Evolutionary conservation across 345 rosid species (phyloP).

Genomic region (Garcia nutans): DNA sequence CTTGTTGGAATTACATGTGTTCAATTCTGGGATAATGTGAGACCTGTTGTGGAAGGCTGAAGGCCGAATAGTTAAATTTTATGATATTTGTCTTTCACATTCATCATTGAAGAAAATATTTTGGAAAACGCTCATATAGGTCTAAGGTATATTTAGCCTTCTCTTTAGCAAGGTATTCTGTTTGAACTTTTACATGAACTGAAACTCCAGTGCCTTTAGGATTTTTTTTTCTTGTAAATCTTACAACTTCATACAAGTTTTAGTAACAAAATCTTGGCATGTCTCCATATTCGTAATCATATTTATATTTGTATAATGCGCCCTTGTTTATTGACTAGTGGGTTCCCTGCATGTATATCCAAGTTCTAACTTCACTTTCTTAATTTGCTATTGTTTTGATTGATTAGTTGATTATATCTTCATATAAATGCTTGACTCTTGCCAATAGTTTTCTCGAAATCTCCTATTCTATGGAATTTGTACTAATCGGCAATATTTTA

Average conservation of each 20-base stretch:
- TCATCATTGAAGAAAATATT: not conserved
- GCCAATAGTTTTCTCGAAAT: not conserved
- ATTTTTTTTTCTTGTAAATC: not conserved
- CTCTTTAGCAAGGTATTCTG: not conserved
- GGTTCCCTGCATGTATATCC: too few relatives aligned
- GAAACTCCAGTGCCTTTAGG: not conserved
- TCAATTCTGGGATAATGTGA: conserved; percentile 47
- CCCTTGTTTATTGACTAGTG: not conserved
- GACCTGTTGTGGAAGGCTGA: not conserved
- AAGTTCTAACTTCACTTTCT: not conserved
- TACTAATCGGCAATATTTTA: not conserved
- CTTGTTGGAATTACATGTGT: conserved; percentile 63
- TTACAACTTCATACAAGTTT: not conserved
- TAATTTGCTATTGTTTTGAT: not conserved
- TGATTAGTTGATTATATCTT: not conserved
- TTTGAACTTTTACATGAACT: not conserved
- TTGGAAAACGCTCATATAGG: not conserved
- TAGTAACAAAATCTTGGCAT: not conserved
- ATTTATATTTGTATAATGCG: not conserved
- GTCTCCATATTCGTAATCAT: not conserved
- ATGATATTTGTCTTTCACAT: too few relatives aligned
- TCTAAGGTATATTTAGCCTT: not conserved
- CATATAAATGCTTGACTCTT: not conserved
- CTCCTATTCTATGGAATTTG: not conserved
- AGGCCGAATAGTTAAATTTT: not conserved